Percentiles rank a stretch among this genome's conserved stretches.
Conservation (phyloP, 306 rosid species). For the Aeschynomene evenia region DNA sequence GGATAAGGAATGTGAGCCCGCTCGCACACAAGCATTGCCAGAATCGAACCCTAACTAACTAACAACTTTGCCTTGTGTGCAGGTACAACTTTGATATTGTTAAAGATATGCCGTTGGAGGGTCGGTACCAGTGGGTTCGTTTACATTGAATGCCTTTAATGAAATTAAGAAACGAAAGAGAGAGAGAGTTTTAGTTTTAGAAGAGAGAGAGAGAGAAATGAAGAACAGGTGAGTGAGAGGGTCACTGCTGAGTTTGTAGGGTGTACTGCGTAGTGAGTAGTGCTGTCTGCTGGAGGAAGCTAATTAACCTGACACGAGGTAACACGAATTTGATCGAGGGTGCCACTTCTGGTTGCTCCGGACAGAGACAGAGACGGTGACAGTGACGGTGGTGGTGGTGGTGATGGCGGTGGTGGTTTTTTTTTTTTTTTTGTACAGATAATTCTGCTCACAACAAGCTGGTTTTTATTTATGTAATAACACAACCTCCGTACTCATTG, state of each 20-base stretch:
- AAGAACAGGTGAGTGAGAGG: too few species aligned
- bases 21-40: conserved; percentile 43
- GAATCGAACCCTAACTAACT: conserved; percentile 58
- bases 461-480: conserved; percentile 27
- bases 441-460: conserved; percentile 41
- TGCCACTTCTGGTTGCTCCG: conserved; percentile 34
- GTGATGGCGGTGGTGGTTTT: neutral
- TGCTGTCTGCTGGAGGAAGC: conserved; percentile 4
- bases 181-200: neutral
- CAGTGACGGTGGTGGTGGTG: conserved; percentile 11
- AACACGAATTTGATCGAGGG: conserved; percentile 35
- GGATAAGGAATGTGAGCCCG: conserved; percentile 40
- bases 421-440: conserved; percentile 28
- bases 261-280: conserved; percentile 16
- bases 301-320: conserved; percentile 45
- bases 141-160: conserved; percentile 60
- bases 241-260: neutral
- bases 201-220: neutral
- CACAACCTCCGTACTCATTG: conserved; percentile 9
- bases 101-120: conserved; percentile 80
- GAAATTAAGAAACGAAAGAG: neutral
- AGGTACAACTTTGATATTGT: conserved; percentile 96
- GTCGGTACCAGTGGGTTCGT: conserved; percentile 86
- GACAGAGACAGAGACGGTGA: neutral
- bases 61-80: conserved; percentile 45